phyloP scores from a whole-genome alignment of 2,329 filamentous ascomycete species.

The Cladosporium sp. region DNA sequence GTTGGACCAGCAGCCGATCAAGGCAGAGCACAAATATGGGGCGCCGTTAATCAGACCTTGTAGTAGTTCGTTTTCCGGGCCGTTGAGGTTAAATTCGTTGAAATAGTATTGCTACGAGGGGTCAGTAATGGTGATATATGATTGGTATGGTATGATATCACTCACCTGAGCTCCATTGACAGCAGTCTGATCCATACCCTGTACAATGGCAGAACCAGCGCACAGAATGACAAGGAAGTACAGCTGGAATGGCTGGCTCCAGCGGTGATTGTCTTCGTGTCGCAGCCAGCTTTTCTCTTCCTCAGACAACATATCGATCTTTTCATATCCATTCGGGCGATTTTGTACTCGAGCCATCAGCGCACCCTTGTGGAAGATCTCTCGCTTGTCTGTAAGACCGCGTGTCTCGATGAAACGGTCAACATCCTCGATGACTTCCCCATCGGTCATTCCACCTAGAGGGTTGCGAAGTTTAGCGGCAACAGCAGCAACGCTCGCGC shows the following conservation, averaged over 20 bases:
- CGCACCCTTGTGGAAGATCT: slow-evolving; percentile 29
- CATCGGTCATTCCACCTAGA: slow-evolving; percentile 32
- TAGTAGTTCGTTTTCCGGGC: slow-evolving; percentile 33
- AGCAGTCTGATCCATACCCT: slow-evolving; percentile 54
- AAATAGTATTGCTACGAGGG: slow-evolving; percentile 29
- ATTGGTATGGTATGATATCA: background rate
- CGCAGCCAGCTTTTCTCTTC: slow-evolving; percentile 60
- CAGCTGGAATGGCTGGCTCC: slow-evolving; percentile 72
- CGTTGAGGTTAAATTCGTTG: slow-evolving; percentile 29
- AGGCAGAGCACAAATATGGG: slow-evolving; percentile 66
- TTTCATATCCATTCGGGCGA: slow-evolving; percentile 28
- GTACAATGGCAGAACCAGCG: slow-evolving; percentile 58
- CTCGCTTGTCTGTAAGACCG: slow-evolving; percentile 26
- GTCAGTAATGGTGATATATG: too few species aligned
- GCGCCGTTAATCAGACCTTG: slow-evolving; percentile 60
- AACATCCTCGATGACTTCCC: slow-evolving; percentile 30
- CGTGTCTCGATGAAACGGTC: slow-evolving; percentile 28
- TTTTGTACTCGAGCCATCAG: slow-evolving; percentile 31
- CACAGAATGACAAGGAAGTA: slow-evolving; percentile 49
- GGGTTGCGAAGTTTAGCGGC: slow-evolving; percentile 31
- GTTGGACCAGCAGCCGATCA: slow-evolving; percentile 72
- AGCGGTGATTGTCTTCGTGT: slow-evolving; percentile 64
- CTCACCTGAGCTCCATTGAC: slow-evolving; percentile 46
- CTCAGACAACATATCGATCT: slow-evolving; percentile 50
- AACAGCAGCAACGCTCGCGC: slow-evolving; percentile 24